A percentile compares a stretch with the other conserved stretches of the same genome.
These are phyloP conservation scores for Dictyostelium intermedium DNA, from an alignment of 78 protist genomes.

Conservation along the genomic window DNA sequence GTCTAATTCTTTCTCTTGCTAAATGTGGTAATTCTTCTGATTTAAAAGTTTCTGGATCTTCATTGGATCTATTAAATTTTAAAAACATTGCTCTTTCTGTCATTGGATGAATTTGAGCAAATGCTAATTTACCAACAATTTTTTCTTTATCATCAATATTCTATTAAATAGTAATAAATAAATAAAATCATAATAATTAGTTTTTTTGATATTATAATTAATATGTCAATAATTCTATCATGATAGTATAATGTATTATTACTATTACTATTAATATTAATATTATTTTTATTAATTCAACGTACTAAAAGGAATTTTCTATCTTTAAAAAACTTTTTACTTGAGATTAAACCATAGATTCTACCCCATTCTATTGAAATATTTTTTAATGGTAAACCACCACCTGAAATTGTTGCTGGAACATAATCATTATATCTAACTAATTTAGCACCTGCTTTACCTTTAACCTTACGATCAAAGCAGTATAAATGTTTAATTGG, in stretches of 20 bases:
- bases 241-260: not conserved
- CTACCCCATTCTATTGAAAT: conserved; percentile 63
- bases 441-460: conserved; percentile 63
- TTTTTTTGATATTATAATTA: not conserved
- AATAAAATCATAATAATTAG: not conserved
- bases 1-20: not conserved
- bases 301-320: conserved; percentile 56
- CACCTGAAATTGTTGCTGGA: conserved; percentile 75
- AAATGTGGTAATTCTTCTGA: conserved; percentile 24
- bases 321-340: conserved; percentile 6
- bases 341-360: conserved; percentile 35
- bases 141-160: conserved; percentile 54
- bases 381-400: conserved; percentile 57
- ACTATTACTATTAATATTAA: not conserved
- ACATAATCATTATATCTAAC: conserved; percentile 44
- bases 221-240: not conserved
- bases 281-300: not conserved
- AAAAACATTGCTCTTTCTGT: conserved; percentile 33
- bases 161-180: conserved; percentile 6
- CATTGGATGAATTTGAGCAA: conserved; percentile 41
- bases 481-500: conserved; percentile 20
- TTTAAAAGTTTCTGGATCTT: conserved; percentile 8
- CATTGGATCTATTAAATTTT: conserved; percentile 41
- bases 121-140: conserved; percentile 26
- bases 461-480: conserved; percentile 7